Evolutionary conservation across 1,139 yeast species (phyloP).

Genomic region (Nakaseomyces sp.): DNA sequence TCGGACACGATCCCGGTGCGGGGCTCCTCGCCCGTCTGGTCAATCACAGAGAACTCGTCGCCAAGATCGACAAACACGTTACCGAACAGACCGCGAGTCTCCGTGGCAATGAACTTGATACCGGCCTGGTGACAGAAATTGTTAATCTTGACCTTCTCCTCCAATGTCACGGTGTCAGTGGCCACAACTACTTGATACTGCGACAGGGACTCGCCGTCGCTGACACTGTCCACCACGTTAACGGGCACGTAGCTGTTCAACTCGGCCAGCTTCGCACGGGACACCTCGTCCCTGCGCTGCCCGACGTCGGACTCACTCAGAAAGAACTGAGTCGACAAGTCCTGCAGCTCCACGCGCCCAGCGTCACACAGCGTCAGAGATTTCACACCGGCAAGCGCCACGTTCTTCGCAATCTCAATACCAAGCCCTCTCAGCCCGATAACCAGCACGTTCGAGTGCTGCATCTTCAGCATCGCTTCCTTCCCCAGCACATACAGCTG

Average conservation of each 20-base stretch:
- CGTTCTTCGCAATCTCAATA: constrained; percentile 90
- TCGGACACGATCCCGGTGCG: constrained; percentile 77
- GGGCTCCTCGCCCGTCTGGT: constrained; percentile 91
- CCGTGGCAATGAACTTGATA: constrained; percentile 75
- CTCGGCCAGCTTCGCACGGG: constrained; percentile 62
- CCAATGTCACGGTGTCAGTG: constrained; percentile 62
- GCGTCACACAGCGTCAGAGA: constrained; percentile 86
- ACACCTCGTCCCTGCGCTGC: constrained; percentile 60
- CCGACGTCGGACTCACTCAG: constrained; percentile 66
- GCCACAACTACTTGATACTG: constrained; percentile 75
- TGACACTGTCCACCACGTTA: constrained; percentile 50
- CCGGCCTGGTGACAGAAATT: constrained; percentile 61
- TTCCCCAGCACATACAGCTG: constrained; percentile 90
- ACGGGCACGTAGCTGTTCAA: constrained; percentile 87
- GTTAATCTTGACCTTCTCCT: constrained; percentile 69
- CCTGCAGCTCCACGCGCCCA: constrained; percentile 51
- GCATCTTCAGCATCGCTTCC: constrained; percentile 98
- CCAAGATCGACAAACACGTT: constrained; percentile 88
- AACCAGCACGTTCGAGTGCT: constrained; percentile 76
- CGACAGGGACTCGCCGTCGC: constrained; percentile 41
- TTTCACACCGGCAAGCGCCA: constrained; percentile 95
- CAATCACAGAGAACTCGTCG: constrained; percentile 65
- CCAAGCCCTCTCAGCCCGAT: constrained; percentile 90
- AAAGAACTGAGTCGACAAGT: constrained; percentile 86
- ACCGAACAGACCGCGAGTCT: constrained; percentile 82